phyloP scores from a whole-genome alignment of 768 basidiomycete species.

The Amanita pallidorosea region DNA sequence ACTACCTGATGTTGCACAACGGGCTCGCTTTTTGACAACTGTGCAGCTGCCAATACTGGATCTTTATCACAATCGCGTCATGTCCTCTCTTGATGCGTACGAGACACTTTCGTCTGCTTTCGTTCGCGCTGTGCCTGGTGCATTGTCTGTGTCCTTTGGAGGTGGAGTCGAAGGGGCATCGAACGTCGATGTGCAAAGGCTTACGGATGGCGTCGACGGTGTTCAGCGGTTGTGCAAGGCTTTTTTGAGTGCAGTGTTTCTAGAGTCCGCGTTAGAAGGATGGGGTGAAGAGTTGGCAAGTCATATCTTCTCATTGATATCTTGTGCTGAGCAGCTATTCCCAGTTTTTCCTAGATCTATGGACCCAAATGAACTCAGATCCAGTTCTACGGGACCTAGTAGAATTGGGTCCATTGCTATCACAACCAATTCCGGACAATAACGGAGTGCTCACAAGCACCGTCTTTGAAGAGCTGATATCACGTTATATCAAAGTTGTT shows the following conservation, averaged over 20 bases:
- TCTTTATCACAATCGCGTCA: constrained; percentile 66
- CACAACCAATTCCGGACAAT: constrained; percentile 25
- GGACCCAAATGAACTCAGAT: constrained; percentile 63
- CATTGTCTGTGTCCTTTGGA: constrained; percentile 54
- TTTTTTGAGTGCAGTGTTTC: constrained; percentile 67
- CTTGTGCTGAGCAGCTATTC: background rate
- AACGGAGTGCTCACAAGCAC: constrained; percentile 42
- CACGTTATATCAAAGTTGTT: constrained; percentile 48
- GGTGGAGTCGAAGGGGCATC: constrained; percentile 28
- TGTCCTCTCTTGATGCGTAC: constrained; percentile 84
- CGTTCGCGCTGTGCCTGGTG: constrained; percentile 87
- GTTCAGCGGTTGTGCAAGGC: constrained; percentile 81
- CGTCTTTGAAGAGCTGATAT: constrained; percentile 71
- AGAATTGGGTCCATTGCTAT: constrained; percentile 37
- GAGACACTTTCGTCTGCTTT: constrained; percentile 85
- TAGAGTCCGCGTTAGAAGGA: constrained; percentile 53
- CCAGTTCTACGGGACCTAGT: constrained; percentile 47
- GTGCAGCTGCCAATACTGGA: constrained; percentile 83
- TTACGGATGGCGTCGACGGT: constrained; percentile 81
- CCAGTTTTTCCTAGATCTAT: constrained; percentile 90
- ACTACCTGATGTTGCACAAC: constrained; percentile 67
- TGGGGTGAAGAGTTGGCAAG: constrained; percentile 88
- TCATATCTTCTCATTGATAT: constrained; percentile 1
- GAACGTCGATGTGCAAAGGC: constrained; percentile 44
- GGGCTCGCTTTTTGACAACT: constrained; percentile 71